Conservation (phyloP, 2,329 filamentous ascomycete species). For the Colletotrichum australisinense region DNA sequence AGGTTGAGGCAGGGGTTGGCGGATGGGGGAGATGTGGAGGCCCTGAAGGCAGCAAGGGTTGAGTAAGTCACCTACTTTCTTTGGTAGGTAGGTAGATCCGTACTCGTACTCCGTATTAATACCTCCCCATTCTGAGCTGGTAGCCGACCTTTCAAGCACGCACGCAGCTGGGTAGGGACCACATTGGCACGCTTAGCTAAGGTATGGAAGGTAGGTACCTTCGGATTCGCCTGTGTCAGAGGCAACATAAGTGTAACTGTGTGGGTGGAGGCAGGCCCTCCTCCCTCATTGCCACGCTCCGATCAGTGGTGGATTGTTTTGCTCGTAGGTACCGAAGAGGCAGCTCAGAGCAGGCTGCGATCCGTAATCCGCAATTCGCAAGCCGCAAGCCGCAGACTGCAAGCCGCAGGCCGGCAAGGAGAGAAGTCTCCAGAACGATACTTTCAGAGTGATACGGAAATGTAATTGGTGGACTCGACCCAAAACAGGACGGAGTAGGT, state of each 20-base stretch:
- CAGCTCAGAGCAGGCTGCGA: not conserved
- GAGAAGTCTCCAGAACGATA: not conserved
- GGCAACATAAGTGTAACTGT: not conserved
- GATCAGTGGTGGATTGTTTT: not conserved
- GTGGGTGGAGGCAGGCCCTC: not conserved
- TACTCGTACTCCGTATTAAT: not conserved
- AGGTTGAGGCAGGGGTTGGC: not conserved
- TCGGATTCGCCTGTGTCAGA: not conserved
- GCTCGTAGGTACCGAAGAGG: not conserved
- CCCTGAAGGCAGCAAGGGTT: constrained; percentile 3
- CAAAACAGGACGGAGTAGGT: not conserved
- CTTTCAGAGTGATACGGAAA: not conserved
- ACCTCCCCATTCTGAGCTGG: not conserved
- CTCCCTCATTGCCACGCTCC: not conserved
- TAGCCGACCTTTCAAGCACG: not conserved
- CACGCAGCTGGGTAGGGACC: too few species aligned
- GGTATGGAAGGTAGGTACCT: not conserved
- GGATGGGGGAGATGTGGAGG: not conserved
- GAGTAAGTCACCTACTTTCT: constrained; percentile 10
- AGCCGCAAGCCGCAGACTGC: too few species aligned
- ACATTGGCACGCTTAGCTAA: not conserved
- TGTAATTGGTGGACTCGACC: constrained; percentile 17
- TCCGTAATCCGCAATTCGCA: too few species aligned
- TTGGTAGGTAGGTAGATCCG: not conserved
- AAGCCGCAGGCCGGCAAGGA: constrained; percentile 3